Evolutionary conservation across 2,329 filamentous ascomycete species (phyloP).

Genomic region (Macrophomina tecta): DNA sequence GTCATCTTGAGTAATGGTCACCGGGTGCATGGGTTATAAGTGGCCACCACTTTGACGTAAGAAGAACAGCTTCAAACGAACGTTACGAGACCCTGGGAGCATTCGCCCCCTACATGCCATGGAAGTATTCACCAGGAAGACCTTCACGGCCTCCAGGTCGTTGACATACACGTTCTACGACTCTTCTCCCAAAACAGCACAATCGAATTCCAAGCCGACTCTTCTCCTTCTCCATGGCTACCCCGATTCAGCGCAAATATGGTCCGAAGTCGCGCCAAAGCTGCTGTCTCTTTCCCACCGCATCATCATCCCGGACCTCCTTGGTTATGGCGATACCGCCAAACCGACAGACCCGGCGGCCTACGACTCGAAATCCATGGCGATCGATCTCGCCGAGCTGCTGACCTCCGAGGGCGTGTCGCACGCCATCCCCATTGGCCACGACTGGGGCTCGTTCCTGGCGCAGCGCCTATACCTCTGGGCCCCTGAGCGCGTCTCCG

Average conservation of each 20-base stretch:
- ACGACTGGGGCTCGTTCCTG: conserved; percentile 56
- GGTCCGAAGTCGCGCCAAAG: conserved; percentile 47
- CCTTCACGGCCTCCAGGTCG: conserved; percentile 21
- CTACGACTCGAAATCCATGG: conserved; percentile 26
- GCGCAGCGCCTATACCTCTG: conserved; percentile 52
- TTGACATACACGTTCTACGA: conserved; percentile 29
- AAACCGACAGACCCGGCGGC: conserved; percentile 30
- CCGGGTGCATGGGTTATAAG: too few relatives aligned
- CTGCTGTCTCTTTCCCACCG: conserved; percentile 47
- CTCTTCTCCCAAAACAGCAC: not conserved
- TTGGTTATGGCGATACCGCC: conserved; percentile 42
- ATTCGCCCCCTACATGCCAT: not conserved
- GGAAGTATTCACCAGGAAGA: conserved; percentile 25
- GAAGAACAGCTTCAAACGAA: not conserved
- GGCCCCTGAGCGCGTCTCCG: conserved; percentile 48
- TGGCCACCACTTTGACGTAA: not conserved
- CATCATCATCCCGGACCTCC: conserved; percentile 43
- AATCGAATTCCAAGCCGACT: not conserved
- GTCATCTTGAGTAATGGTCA: too few relatives aligned
- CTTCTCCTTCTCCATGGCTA: conserved; percentile 54
- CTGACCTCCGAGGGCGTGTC: conserved; percentile 33
- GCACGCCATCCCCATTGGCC: conserved; percentile 50
- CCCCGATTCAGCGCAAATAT: conserved; percentile 52
- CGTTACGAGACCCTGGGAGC: too few relatives aligned
- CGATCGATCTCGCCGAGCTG: conserved; percentile 27